Evolutionary conservation across 2,329 filamentous ascomycete genomes (phyloP).

Genomic region (Pyrenophora tritici-repentis): DNA sequence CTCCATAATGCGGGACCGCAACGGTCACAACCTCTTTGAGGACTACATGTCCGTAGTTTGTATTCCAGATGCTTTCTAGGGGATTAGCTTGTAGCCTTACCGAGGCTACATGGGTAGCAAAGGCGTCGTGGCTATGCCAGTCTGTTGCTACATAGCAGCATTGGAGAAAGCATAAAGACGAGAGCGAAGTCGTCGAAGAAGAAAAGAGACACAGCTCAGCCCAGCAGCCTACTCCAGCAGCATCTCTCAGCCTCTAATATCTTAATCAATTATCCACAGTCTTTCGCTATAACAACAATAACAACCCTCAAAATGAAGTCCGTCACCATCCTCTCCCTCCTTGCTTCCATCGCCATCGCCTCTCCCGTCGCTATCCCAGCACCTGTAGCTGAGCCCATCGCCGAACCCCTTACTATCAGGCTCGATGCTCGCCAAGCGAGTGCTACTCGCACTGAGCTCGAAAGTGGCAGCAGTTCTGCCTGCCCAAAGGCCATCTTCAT

Average conservation of each 20-base stretch:
- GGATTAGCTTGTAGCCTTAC: neutral
- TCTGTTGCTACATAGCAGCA: neutral
- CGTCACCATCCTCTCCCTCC: conserved; percentile 2
- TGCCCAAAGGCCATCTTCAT: conserved; percentile 29
- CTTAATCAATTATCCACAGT: neutral
- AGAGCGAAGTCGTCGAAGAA: neutral
- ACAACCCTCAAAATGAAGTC: conserved; percentile 8
- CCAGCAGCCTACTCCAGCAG: neutral
- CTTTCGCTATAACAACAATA: neutral
- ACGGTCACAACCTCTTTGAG: conserved; percentile 1
- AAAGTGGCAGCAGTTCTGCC: conserved; percentile 13
- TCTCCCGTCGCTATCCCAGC: conserved; percentile 2
- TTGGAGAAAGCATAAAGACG: neutral
- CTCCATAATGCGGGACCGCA: neutral
- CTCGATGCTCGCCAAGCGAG: conserved; percentile 12
- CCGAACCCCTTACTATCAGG: neutral
- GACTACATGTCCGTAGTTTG: neutral
- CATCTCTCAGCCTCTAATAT: neutral
- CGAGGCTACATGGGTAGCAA: neutral
- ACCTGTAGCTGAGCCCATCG: neutral
- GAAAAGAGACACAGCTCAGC: neutral
- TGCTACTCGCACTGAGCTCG: conserved; percentile 20
- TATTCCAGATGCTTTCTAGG: neutral
- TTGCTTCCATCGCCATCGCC: conserved; percentile 3
- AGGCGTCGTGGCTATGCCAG: no score